Percentiles rank a stretch among this genome's conserved stretches.
phyloP scores from a whole-genome alignment of 2,329 filamentous ascomycete species.

The Immersiporthe knoxdaviesiana region DNA sequence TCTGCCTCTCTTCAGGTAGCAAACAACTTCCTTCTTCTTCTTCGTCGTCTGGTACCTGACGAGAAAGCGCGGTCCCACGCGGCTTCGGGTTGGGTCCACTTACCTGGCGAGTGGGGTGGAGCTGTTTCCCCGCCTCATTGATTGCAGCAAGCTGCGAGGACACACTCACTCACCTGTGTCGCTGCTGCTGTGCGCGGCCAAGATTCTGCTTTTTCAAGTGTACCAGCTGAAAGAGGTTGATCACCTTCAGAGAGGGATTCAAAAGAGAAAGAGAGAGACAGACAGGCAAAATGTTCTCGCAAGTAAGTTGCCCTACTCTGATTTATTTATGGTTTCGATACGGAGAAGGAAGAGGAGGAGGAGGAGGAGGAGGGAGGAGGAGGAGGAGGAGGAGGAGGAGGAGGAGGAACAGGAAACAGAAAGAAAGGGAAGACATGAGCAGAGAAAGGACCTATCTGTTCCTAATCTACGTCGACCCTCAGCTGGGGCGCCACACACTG shows the following conservation, averaged over 20 bases:
- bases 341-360: not conserved
- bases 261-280: not conserved
- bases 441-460: not conserved
- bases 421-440: no score
- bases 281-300: conserved; percentile 27
- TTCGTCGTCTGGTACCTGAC: not conserved
- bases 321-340: not conserved
- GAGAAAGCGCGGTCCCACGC: not conserved
- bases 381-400: no score
- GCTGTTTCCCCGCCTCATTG: not conserved
- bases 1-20: not conserved
- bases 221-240: not conserved
- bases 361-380: no score
- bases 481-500: not conserved
- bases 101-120: not conserved
- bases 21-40: not conserved
- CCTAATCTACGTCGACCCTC: not conserved
- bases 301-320: conserved; percentile 15
- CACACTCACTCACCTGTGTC: not conserved
- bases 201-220: not conserved
- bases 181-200: not conserved
- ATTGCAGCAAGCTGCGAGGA: not conserved
- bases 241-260: not conserved
- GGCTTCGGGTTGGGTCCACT: not conserved
- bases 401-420: no score